phyloP scores from a whole-genome alignment of 495 filamentous ascomycete species.

The Hypoxylon lenormandii region DNA sequence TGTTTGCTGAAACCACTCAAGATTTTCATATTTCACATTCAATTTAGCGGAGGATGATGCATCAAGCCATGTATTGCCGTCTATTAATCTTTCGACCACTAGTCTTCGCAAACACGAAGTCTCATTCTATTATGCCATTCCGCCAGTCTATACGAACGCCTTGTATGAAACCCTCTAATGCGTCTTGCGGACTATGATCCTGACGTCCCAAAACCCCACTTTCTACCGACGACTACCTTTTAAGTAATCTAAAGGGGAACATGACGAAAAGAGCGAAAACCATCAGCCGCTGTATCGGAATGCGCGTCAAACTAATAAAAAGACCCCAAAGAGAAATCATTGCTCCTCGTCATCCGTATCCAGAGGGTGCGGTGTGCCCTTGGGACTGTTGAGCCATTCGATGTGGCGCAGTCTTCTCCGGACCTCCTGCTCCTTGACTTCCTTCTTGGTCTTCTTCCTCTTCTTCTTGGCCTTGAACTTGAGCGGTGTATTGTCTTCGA shows the following conservation, averaged over 20 bases:
- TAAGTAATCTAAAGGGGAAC: background rate
- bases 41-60: too few species aligned
- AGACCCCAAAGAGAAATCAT: constrained; percentile 14
- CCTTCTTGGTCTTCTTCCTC: constrained; percentile 98
- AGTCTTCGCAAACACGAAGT: constrained; percentile 20
- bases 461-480: constrained; percentile 92
- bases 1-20: too few species aligned
- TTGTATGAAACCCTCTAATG: constrained; percentile 24
- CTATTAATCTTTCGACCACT: constrained; percentile 12
- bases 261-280: constrained; percentile 11
- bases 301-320: constrained; percentile 19
- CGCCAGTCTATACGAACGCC: constrained; percentile 39
- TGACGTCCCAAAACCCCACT: constrained; percentile 23
- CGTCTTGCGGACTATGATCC: constrained; percentile 22
- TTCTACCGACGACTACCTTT: constrained; percentile 11
- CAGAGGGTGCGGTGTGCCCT: constrained; percentile 79
- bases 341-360: constrained; percentile 84
- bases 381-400: constrained; percentile 86
- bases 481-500: constrained; percentile 79
- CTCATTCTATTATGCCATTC: constrained; percentile 39
- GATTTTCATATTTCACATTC: too few species aligned
- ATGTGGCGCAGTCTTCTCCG: constrained; percentile 90
- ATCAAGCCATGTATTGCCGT: background rate
- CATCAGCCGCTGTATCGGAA: constrained; percentile 10
- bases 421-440: constrained; percentile 91